Base-by-base conservation (phyloP, 2,329 filamentous ascomycete genomes). In the Colletotrichum sp. region DNA sequence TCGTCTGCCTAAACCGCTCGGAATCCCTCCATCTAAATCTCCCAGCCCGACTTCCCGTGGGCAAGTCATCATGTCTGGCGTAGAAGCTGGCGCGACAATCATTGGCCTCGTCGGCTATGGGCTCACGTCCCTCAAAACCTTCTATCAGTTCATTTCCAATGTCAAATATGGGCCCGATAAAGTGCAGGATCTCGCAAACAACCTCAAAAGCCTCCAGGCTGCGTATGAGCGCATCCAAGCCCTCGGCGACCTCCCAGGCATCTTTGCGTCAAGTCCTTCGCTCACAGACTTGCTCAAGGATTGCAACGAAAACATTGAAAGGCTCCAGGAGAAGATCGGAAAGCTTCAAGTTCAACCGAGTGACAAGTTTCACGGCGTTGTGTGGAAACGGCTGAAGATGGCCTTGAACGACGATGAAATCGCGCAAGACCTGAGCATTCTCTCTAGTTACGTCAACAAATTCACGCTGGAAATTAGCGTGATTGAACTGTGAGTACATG, bases 1-100 rank as follows among this genome's bases (percentile, higher is more conserved):
- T 49, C 10, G 18, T 49, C 44, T 3, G 44, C 44, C 18, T 12
- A 0, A 6, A 7, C 0, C 0, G 18, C 1, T 44, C 36, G 36
- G n/a, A n/a, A n/a, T n/a, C n/a, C n/a, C n/a, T n/a, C n/a, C n/a
- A n/a, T n/a, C n/a, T n/a, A n/a, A n/a, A n/a, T n/a, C n/a, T n/a
- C n/a, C n/a, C n/a, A 49, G 39, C 44, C 44, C 6, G 44, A 49
- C 6, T 21, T 49, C 2, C 9, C 18, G 44, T 13, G 18, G 10
- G n/a, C n/a, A 21, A 49, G 3, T 21, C 6, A 49, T 49, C 18
- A 49, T 49, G 44, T 49, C 44, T 3, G 44, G 44, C 36, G 62
- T 70, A 6, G 68, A 71, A 12, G 69, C 34, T 28, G 60, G 44
- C 1, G 69, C 60, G 5, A 64, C 55, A 2, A 6, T 71, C 30